Base-by-base conservation (phyloP, 768 basidiomycete species). In the Rhizopogon roseolus region DNA sequence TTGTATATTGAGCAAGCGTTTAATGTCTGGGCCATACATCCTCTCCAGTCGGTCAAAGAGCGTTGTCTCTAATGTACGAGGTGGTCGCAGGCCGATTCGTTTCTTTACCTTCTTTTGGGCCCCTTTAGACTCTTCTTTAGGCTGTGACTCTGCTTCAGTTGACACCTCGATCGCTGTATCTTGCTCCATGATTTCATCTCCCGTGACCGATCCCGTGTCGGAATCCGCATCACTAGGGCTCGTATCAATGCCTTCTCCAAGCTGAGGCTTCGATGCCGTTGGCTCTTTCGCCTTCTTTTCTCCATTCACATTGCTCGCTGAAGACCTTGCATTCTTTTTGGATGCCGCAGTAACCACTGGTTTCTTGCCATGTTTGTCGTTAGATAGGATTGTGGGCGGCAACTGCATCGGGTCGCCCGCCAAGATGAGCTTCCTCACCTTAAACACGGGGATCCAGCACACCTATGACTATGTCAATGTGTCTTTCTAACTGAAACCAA, bases 401-500 rank as follows among this genome's bases (percentile, higher is more conserved):
- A 99, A 77, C 73, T 98, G 96, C 78, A 93, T 88, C 2, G 94
- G 95, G 69, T 98, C 96, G 0, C 96, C 96, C 1, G 95, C 95
- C 25, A 97, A 74, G 13, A 94, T 88, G 46, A 94, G 73, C 66
- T 93, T 96, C 72, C 85, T 88, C 1, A 85, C 89, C 67, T 95
- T 96, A 69, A 95, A 82, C 52, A 98, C 88, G 0, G 97, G 95
- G 32, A 98, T 82, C 94, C 96, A 98, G 71, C 94, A 98, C 36
- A 59, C 58, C 56, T 56, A 39, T 17, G 51, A 32, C 13, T 43
- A 13, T 32, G 28, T 49, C 11, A 51, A 34, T 43, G n/a, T 10
- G 39, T 4, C 19, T 25, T 11, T 8, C n/a, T 7, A n/a, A 22
- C 16, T 28, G 43, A 9, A 56, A 36, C 7, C 46, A 25, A 38